Evolutionary conservation across 495 filamentous ascomycete genomes (phyloP), one percentile per base, ranked within the genome.

Genomic region (Hamigera avellanea): DNA sequence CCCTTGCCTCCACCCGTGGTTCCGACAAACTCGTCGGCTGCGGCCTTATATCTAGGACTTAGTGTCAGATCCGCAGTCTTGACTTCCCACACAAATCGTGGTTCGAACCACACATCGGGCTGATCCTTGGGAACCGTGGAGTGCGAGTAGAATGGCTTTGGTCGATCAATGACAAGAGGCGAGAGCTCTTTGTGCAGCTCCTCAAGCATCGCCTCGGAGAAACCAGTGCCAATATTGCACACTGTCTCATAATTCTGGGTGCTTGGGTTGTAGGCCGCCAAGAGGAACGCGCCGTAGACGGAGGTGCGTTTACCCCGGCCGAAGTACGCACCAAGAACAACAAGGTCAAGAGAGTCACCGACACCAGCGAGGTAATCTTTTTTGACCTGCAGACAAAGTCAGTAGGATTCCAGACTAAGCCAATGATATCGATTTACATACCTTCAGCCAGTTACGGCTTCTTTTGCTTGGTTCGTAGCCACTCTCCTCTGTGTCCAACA

Each of bases 31-130:
- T 78, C 75, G 50, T 88, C 81, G 8, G 58, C 62, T 8, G 69
- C 72, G 6, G 93, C 93, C 52, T 88, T 84, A 55, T 98, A 98
- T 19, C 87, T 69, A 26, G 91, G 91, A 43, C 81, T 87, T 4
- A 98, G 72, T 3, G 87, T 95, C 48, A 98, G 57, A 70, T 96
- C 91, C 2, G 91, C 91, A 9, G 89, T 86, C 61, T 89, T 95
- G 42, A 96, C 87, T 59, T 98, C 91, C 91, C 91, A 98, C 1
- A 98, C 93, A 30, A 83, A 74, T 18, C 76, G 76, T 3, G 89
- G 85, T 60, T 96, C 91, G 54, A 98, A 93, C 91, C 91, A 98
- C 21, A 98, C 89, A 54, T 98, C 93, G 1, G 91, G 91, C 56
- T 96, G 91, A 48, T 94, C 81, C 49, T 93, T 88, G 19, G 79